Percentiles rank a stretch among this genome's conserved stretches.
phyloP scores from a whole-genome alignment of 345 rosid genomes.

The Atalantia buxifolia region DNA sequence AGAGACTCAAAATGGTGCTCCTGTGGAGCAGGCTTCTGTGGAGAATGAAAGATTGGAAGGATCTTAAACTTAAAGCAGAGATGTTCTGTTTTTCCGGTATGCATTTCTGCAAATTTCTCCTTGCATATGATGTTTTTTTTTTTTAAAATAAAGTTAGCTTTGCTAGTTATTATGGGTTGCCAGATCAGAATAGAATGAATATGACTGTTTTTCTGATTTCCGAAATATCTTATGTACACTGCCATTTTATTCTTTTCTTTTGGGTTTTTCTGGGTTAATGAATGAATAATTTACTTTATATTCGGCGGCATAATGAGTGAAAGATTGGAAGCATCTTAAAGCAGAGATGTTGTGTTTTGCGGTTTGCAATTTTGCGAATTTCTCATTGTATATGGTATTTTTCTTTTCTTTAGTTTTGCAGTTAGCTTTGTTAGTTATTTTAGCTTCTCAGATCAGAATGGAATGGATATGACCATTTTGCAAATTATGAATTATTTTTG shows the following conservation, averaged over 20 bases:
- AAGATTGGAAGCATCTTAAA: constrained; percentile 1
- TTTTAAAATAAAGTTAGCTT: not conserved
- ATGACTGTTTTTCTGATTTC: not conserved
- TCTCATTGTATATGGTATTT: not conserved
- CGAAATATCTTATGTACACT: not conserved
- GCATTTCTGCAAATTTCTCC: not conserved
- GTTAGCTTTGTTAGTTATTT: no score
- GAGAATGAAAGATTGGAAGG: constrained; percentile 1
- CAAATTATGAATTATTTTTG: no score
- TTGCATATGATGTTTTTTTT: not conserved
- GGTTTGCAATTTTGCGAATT: not conserved
- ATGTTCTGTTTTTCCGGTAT: not conserved
- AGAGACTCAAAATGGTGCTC: constrained; percentile 26
- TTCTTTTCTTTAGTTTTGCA: no score
- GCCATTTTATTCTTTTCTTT: not conserved
- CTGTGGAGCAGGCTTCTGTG: constrained; percentile 1
- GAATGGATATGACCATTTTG: no score
- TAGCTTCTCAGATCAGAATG: no score
- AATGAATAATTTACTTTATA: no score
- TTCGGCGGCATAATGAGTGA: not conserved
- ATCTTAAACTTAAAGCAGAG: not conserved
- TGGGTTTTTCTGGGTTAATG: not conserved
- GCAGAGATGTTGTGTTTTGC: not conserved
- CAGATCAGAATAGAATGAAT: not conserved
- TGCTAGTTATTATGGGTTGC: not conserved